Percentiles rank a stretch among this genome's conserved stretches.
Evolutionary conservation across 1,284 basidiomycete species (phyloP).

Genomic region (Pulveroboletus sp.): DNA sequence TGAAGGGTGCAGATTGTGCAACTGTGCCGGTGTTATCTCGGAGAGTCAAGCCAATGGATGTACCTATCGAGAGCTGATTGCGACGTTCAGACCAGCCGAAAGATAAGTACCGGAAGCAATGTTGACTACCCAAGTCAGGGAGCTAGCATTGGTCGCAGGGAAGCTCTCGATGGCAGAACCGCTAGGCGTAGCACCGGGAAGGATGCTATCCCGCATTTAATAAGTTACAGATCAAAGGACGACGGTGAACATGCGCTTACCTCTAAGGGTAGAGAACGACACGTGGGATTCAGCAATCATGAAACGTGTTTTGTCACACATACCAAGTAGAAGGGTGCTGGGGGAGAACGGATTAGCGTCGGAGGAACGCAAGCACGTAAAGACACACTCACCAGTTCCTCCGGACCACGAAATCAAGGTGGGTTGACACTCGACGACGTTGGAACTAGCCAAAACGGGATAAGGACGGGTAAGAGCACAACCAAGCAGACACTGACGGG

Average conservation of each 20-base stretch:
- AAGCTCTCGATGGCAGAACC: constrained; percentile 44
- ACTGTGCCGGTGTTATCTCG: constrained; percentile 51
- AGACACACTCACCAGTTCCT: constrained; percentile 48
- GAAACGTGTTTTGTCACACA: constrained; percentile 28
- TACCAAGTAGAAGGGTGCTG: constrained; percentile 57
- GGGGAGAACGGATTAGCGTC: constrained; percentile 1
- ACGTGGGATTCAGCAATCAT: constrained; percentile 1
- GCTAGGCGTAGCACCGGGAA: constrained; percentile 42
- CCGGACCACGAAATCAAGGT: constrained; percentile 49
- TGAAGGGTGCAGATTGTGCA: constrained; percentile 53
- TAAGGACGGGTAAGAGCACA: background rate
- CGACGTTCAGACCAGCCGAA: background rate
- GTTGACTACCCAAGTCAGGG: constrained; percentile 50
- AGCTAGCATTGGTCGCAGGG: constrained; percentile 37
- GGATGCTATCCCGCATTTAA: constrained; percentile 38
- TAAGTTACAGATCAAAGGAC: background rate
- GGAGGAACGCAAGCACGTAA: background rate
- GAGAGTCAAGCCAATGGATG: constrained; percentile 50
- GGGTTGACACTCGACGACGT: constrained; percentile 54
- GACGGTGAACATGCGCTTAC: constrained; percentile 7
- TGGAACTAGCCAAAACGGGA: constrained; percentile 20
- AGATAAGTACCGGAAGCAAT: constrained; percentile 12
- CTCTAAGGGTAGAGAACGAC: constrained; percentile 20
- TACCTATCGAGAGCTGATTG: constrained; percentile 37
- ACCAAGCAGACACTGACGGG: constrained; percentile 46